Conservation (phyloP, 2,329 filamentous ascomycete species). For the Stenocarpella maydis region DNA sequence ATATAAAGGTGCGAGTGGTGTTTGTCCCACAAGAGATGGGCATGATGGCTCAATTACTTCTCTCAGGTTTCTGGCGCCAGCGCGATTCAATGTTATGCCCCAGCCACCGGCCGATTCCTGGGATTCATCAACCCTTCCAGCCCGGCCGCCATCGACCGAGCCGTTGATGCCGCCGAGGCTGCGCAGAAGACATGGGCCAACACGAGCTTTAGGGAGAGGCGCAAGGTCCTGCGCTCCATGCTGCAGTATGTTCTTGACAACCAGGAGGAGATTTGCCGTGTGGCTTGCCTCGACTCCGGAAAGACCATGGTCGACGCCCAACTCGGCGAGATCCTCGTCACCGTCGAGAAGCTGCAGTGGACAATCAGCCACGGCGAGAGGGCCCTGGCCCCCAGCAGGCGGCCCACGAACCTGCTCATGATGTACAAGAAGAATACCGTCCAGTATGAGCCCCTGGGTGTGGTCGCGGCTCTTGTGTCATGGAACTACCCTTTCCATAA, state of each 20-base stretch:
- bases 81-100: conserved; percentile 84
- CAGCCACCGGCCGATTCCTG: conserved; percentile 86
- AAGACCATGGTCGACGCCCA: conserved; percentile 96
- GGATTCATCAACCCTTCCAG: conserved; percentile 82
- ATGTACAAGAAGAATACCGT: conserved; percentile 94
- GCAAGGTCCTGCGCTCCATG: conserved; percentile 81
- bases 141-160: conserved; percentile 78
- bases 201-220: conserved; percentile 80
- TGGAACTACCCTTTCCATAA: conserved; percentile 99
- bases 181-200: conserved; percentile 81
- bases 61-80: conserved; percentile 65
- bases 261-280: conserved; percentile 84
- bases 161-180: conserved; percentile 74
- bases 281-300: conserved; percentile 90
- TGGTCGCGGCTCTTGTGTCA: conserved; percentile 90
- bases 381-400: conserved; percentile 73
- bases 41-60: conserved; percentile 33
- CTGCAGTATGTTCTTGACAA: conserved; percentile 86
- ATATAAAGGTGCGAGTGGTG: conserved; percentile 60
- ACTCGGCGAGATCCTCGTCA: conserved; percentile 94
- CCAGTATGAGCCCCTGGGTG: conserved; percentile 88
- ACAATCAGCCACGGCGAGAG: conserved; percentile 89
- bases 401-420: conserved; percentile 93
- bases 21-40: neutral
- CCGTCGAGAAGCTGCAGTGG: conserved; percentile 93